Evolutionary conservation across 306 rosid species (phyloP), one percentile per base, ranked within the genome.

Genomic region (Glycine latifolia): DNA sequence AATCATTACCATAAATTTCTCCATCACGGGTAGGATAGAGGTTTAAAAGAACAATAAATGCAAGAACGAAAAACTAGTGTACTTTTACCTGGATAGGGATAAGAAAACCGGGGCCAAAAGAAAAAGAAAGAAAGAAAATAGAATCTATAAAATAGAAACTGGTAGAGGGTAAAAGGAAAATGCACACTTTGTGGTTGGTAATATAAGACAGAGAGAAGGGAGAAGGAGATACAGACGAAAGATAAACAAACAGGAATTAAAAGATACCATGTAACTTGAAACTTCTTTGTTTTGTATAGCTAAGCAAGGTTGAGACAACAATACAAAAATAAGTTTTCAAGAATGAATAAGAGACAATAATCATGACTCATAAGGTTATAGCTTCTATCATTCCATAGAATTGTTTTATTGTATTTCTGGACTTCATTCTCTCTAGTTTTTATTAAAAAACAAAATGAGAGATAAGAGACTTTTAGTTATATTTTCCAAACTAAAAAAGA

Each of bases 171-270:
- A 68, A 52, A 74, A 74, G 4, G 59, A 47, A 75, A 49, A 55
- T 79, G 4, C 8, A 75, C 12, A 37, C 41, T 26, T 17, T 74
- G 76, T 13, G 59, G 52, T 61, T 75, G 10, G 73, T 74, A 47
- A 47, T 31, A 59, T 73, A 47, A 67, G 78, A 52, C 78, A 84
- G 59, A 56, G n/a, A 65, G 43, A 65, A 63, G n/a, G 46, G 49
- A 41, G 52, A 70, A 71, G 5, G 10, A 82, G 59, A 8, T 13
- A 58, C 31, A 26, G 0, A 8, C 12, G 17, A 15, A 71, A 52
- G 69, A 20, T 60, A 14, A 6, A 67, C 39, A 73, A 73, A 26
- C 31, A 26, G 16, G 47, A 37, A 37, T 37, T 37, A 37, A 35
- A 35, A 37, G 3, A 26, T 52, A 50, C n/a, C 33, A 61, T 61